Base-by-base conservation (phyloP, 129 eudicot species). In the Rutidosis leptorrhynchoides region DNA sequence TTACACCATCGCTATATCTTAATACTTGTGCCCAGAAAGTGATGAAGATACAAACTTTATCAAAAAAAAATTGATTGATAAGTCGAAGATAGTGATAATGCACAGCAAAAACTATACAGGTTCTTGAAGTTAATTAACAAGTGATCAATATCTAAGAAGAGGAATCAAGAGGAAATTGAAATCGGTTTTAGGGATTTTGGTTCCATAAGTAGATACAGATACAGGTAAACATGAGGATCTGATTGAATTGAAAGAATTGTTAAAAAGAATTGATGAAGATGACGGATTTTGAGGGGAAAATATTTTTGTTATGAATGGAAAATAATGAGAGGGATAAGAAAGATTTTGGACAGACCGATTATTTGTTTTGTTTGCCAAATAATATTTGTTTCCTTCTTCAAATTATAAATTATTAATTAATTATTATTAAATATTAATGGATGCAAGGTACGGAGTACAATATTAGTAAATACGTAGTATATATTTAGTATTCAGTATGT, bases 181-280 rank as follows among this genome's bases (percentile, higher is more conserved):
- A 40, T 40, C 3, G 46, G 46, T 40, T 40, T 40, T 12, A 5
- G 46, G 45, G 35, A 3, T 40, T 40, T 2, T 9, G 15, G 55
- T n/a, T 19, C 10, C 23, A 49, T 49, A 17, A 6, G 23, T 49
- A 49, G 54, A 48, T 49, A 49, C 7, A 49, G 21, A 48, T 49
- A 49, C 15, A 58, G 81, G 66, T 74, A 75, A 53, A 17, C 30
- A 68, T 65, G 46, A 59, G 51, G 82, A 75, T 76, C 78, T 76
- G 77, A 20, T 65, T 33, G 27, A 56, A 74, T 1, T 49, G 53
- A 28, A 48, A 60, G 67, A 59, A 69, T 35, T 72, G 19, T 49
- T 49, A 49, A 49, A 2, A 40, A 40, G 46, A 40, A 40, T 53
- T 21, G 3, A 62, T 46, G 59, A 20, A 63, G 75, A 74, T 12